phyloP scores from a whole-genome alignment of 2,329 filamentous ascomycete genomes.

The Penicillium sp. region DNA sequence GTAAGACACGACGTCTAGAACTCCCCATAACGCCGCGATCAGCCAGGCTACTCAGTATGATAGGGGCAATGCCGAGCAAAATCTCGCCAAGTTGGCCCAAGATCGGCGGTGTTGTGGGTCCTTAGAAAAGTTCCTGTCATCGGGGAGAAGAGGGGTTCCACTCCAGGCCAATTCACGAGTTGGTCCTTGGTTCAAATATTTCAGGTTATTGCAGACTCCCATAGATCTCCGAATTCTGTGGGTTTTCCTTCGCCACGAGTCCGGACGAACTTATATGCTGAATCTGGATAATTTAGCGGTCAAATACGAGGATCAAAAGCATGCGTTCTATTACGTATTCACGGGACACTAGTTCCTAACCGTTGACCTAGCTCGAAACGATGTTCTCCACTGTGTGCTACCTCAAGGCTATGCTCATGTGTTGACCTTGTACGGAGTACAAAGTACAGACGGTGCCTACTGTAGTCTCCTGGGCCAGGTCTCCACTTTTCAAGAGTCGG shows the following conservation, averaged over 20 bases:
- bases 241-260: too few species aligned
- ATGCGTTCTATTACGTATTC: background rate
- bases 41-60: background rate
- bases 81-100: background rate
- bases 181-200: too few species aligned
- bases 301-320: background rate
- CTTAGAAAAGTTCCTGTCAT: background rate
- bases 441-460: background rate
- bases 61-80: background rate
- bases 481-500: background rate
- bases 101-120: conserved; percentile 1
- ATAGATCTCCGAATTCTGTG: too few species aligned
- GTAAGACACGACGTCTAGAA: background rate
- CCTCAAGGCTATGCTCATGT: background rate
- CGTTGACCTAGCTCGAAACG: too few species aligned
- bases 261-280: background rate
- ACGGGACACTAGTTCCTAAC: background rate
- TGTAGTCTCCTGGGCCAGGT: background rate
- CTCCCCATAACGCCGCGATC: background rate
- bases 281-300: background rate
- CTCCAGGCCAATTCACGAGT: too few species aligned
- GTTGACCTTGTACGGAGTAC: background rate
- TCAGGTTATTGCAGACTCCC: too few species aligned
- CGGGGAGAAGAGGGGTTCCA: too few species aligned
- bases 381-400: too few species aligned